Conservation (phyloP, 1,284 basidiomycete genomes). For the Anthracocystis setariae region DNA sequence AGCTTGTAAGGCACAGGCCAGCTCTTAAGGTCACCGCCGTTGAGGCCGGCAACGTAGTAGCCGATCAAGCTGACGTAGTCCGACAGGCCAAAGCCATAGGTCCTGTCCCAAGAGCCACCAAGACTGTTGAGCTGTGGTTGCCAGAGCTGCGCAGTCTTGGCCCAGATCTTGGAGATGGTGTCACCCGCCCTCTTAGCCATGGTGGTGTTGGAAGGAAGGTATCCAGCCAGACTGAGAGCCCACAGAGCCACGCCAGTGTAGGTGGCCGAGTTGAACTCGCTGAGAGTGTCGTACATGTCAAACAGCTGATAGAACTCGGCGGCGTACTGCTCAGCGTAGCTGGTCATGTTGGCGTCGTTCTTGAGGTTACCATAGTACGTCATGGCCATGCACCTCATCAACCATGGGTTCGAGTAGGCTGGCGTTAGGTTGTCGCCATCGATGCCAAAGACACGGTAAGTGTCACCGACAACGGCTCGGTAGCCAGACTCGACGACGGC, state of each 20-base stretch:
- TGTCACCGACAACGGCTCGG: constrained; percentile 33
- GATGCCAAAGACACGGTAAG: constrained; percentile 34
- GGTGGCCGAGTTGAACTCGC: constrained; percentile 38
- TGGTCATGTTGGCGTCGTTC: constrained; percentile 35
- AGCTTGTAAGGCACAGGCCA: constrained; percentile 38
- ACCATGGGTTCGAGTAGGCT: constrained; percentile 38
- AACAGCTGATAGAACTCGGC: constrained; percentile 37
- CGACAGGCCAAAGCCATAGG: constrained; percentile 30
- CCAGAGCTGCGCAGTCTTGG: constrained; percentile 37
- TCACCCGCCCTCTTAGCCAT: constrained; percentile 32
- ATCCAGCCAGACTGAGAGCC: constrained; percentile 33
- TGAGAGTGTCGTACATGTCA: constrained; percentile 38
- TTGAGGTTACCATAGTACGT: constrained; percentile 40
- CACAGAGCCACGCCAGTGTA: constrained; percentile 43
- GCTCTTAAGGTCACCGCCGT: constrained; percentile 16
- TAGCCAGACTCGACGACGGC: constrained; percentile 37
- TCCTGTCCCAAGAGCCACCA: constrained; percentile 36
- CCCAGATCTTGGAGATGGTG: constrained; percentile 41
- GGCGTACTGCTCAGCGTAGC: constrained; percentile 29
- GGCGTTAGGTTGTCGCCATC: constrained; percentile 34
- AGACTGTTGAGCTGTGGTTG: constrained; percentile 33
- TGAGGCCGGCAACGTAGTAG: constrained; percentile 26
- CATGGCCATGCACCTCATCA: constrained; percentile 44
- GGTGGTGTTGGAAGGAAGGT: constrained; percentile 34
- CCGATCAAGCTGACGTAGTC: constrained; percentile 35